Evolutionary conservation across 2,329 filamentous ascomycete genomes (phyloP), one percentile per base, ranked within the genome.

Genomic region (Aspergillus niger): DNA sequence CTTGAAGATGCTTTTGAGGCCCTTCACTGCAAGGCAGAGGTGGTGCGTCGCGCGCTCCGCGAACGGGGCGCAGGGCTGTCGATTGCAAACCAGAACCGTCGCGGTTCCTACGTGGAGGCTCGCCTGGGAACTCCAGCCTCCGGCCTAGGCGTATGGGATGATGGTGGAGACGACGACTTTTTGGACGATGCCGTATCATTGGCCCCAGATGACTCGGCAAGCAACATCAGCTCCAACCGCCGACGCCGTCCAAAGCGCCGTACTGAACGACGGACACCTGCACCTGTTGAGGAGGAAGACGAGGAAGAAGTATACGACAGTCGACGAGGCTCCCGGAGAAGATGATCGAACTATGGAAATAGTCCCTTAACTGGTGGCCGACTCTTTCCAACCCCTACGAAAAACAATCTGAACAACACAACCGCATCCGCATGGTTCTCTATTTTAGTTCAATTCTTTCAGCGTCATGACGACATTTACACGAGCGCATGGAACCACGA

Each of bases 1-100:
- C 84, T 98, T 24, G 94, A 98, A 76, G 92, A 97, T 72, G 92
- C 93, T 0, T 97, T 98, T 69, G 94, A 98, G 78, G 87, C 86
- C 28, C 82, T 98, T n/a, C 94, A 98, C 73, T 85, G 87, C 66
- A 89, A 89, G 70, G 94, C 94, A 2, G 92, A 97, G 77, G 77
- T 83, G 17, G 91, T 97, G 15, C 88, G 94, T 5, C 88, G 86
- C 22, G 86, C 89, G 0, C 82, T 98, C 5, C 89, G 93, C 5
- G 90, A 95, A 72, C 90, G 94, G 43, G 88, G 89, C 13, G 91
- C 92, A 0, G 93, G 91, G 1, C 81, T 98, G 4, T 85, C 79
- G 0, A 72, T 80, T 22, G 80, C 80, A 15, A 80, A 74, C 47
- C 79, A 81, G 65, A 74, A 75, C 52, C 75, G 80, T 5, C 74